A percentile compares a stretch with the other conserved stretches of the same genome.
These are phyloP conservation scores for Penicillium expansum DNA, from an alignment of 2,329 filamentous ascomycete species.

Conservation along the genomic window DNA sequence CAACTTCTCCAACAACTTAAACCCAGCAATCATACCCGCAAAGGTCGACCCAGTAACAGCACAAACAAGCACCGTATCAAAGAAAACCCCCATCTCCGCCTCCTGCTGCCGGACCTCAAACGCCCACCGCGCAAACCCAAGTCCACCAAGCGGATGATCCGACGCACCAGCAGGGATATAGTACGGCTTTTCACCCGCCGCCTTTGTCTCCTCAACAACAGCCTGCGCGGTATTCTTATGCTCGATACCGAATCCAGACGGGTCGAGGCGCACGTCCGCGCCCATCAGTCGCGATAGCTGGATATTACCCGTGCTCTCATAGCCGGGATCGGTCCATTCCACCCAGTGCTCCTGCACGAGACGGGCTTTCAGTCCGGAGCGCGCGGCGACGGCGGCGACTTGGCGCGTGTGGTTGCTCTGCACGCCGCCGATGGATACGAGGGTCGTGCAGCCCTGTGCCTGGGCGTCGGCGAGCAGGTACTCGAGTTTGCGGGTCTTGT, in stretches of 20 bases:
- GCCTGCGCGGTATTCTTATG: constrained; percentile 61
- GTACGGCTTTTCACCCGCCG: constrained; percentile 60
- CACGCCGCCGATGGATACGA: constrained; percentile 65
- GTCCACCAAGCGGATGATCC: constrained; percentile 66
- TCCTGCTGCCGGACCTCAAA: constrained; percentile 67
- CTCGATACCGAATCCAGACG: constrained; percentile 63
- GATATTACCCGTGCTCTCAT: constrained; percentile 67
- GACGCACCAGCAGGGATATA: constrained; percentile 70
- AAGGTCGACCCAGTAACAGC: constrained; percentile 69
- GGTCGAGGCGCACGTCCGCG: constrained; percentile 61
- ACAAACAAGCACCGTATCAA: constrained; percentile 66
- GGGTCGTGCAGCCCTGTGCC: constrained; percentile 56
- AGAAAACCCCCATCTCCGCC: constrained; percentile 59
- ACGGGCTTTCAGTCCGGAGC: constrained; percentile 50
- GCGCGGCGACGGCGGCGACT: constrained; percentile 61
- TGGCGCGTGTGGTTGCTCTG: constrained; percentile 70
- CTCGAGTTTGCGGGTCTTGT: constrained; percentile 69
- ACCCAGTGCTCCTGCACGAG: constrained; percentile 70
- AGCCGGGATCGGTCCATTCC: constrained; percentile 57
- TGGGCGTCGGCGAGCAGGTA: constrained; percentile 65
- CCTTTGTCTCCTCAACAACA: constrained; percentile 54
- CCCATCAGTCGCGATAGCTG: constrained; percentile 68
- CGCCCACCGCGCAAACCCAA: constrained; percentile 70
- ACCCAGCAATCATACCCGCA: constrained; percentile 70
- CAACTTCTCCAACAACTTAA: constrained; percentile 60